Base-by-base conservation (phyloP, 208 protist genomes). In the Acanthamoeba royreba region DNA sequence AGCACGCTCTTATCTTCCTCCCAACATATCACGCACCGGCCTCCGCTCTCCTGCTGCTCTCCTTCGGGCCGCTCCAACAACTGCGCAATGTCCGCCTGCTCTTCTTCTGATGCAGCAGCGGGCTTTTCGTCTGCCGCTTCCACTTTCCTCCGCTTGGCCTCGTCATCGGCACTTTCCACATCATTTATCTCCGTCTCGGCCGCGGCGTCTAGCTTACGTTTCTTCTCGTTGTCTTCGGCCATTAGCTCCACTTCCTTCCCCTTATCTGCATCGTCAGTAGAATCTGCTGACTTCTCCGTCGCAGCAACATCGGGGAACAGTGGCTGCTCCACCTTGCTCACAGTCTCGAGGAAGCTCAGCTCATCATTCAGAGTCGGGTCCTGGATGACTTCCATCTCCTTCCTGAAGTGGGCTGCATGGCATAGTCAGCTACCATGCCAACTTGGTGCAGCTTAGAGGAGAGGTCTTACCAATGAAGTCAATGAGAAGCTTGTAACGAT, bases 391-490 rank as follows among this genome's bases (percentile, higher is more conserved):
- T 89, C 81, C 81, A 89, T 63, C 47, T 89, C 81, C 81, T 61
- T 89, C 81, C 61, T 89, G 81, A 55, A 89, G 47, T 35, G 31
- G 15, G 45, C 81, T 87, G 77, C 22, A n/a, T 49, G 1, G 31
- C 5, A 47, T 3, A 15, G 43, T 28, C 35, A 83, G 43, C 4
- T 22, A 40, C 28, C 35, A 86, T 38, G 40, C 25, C 49, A 0
- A 86, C 9, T 49, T 17, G 42, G 22, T 22, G 33, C n/a, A 28
- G n/a, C 58, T 69, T 15, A 28, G 7, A 9, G 5, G 9, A 38
- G n/a, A n/a, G 52, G 35, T 15, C 31, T 42, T 55, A 89, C 81
- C 81, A 33, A 89, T 89, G 81, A 89, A 89, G n/a, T 89, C 45
- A 22, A 22, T 89, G 47, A 89, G 81, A 11, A 89, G 47, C 38